A percentile compares a stretch with the other conserved stretches of the same genome.
These are phyloP conservation scores for Candida manassasensis DNA, from an alignment of 805 yeast genomes.

Conservation along the genomic window DNA sequence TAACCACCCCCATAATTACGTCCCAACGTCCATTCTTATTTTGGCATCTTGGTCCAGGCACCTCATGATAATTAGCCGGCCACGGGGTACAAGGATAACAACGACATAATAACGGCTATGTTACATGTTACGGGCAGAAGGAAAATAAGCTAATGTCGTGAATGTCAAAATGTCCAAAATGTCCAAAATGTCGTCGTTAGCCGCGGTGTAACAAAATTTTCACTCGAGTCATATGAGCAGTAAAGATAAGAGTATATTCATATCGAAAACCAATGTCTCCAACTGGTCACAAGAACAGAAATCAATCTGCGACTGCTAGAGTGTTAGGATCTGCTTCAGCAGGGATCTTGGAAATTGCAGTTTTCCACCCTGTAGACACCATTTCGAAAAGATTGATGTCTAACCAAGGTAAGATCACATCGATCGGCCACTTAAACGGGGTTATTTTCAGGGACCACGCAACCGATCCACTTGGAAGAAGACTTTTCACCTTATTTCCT, in stretches of 20 bases:
- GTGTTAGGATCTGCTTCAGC: constrained; percentile 97
- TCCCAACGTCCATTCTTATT: too few relatives aligned
- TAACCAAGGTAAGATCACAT: constrained; percentile 64
- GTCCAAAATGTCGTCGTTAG: too few relatives aligned
- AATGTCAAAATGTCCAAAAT: too few relatives aligned
- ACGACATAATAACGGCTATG: too few relatives aligned
- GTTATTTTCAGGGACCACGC: constrained; percentile 88
- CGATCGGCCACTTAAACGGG: constrained; percentile 63
- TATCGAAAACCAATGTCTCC: constrained; percentile 29
- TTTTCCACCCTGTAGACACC: constrained; percentile 98
- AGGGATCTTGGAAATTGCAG: constrained; percentile 93
- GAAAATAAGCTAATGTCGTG: too few relatives aligned
- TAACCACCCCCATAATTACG: too few relatives aligned
- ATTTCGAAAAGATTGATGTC: constrained; percentile 93
- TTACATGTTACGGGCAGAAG: too few relatives aligned
- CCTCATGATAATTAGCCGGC: too few relatives aligned
- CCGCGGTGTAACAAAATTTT: constrained; percentile 6
- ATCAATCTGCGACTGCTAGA: constrained; percentile 85
- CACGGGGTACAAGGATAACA: too few relatives aligned
- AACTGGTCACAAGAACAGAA: constrained; percentile 49
- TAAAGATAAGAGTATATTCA: neutral
- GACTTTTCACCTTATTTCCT: constrained; percentile 85
- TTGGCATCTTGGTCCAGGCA: too few relatives aligned
- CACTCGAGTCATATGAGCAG: neutral
- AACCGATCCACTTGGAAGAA: constrained; percentile 58